These are phyloP conservation scores for Carpinus viminea DNA, from an alignment of 306 rosid genomes.

Conservation along the genomic window DNA sequence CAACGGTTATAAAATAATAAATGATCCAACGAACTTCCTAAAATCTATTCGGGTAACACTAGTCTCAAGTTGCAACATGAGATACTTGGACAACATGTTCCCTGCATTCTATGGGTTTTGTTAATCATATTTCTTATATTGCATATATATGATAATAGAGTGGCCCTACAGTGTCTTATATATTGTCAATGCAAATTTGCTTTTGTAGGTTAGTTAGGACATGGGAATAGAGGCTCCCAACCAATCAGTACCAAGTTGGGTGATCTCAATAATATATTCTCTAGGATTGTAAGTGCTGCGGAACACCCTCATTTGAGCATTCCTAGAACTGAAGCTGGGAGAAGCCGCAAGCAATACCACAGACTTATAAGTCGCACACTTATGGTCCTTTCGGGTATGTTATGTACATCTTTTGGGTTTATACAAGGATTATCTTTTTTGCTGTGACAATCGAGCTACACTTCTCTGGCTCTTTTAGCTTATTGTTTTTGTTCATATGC, in stretches of 20 bases:
- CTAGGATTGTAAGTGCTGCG: conserved; percentile 75
- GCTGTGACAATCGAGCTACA: background rate
- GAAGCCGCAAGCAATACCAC: conserved; percentile 87
- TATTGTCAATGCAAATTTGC: conserved; percentile 6
- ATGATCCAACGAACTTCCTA: no score
- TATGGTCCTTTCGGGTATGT: conserved; percentile 76
- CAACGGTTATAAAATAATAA: no score
- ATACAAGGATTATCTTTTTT: background rate
- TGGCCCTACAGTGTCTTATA: conserved; percentile 17
- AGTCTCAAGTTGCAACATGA: no score
- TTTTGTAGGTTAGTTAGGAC: conserved; percentile 85
- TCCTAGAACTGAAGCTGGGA: conserved; percentile 99
- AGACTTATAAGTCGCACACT: conserved; percentile 66
- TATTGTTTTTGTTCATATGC: conserved; percentile 8
- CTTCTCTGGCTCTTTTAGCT: background rate
- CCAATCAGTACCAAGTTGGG: conserved; percentile 80
- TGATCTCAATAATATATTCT: conserved; percentile 66
- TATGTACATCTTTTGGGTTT: no score
- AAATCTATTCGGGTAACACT: no score
- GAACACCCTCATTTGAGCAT: conserved; percentile 97
- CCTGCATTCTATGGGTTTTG: background rate
- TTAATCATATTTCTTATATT: background rate
- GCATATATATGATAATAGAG: background rate
- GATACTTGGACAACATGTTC: no score
- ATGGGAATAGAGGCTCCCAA: conserved; percentile 97